These are phyloP conservation scores for Trichoderma asperelloides DNA, from an alignment of 495 filamentous ascomycete genomes.

Conservation along the genomic window DNA sequence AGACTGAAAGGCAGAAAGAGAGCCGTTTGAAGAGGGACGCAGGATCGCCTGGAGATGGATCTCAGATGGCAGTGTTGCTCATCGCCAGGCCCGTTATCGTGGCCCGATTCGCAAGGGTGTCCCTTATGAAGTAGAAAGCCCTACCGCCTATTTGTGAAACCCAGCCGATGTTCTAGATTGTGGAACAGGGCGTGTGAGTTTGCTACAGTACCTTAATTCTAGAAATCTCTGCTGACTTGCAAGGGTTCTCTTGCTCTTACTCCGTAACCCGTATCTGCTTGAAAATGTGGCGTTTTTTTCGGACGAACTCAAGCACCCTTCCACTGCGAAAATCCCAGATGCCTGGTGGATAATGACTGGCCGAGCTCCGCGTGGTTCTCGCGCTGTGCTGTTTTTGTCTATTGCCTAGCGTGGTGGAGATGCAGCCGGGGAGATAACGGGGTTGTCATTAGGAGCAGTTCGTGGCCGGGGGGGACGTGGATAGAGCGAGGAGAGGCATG, in stretches of 20 bases:
- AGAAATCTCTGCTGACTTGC: too few species aligned
- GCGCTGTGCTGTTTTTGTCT: not conserved
- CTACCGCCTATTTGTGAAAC: too few species aligned
- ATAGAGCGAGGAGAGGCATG: not conserved
- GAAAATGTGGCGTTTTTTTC: not conserved
- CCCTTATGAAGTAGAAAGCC: too few species aligned
- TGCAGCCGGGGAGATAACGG: not conserved
- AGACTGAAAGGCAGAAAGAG: not conserved
- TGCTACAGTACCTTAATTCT: too few species aligned
- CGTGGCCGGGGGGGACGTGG: not conserved
- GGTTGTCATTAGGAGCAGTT: not conserved
- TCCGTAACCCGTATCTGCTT: too few species aligned
- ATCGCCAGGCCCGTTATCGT: constrained; percentile 3
- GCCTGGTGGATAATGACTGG: not conserved
- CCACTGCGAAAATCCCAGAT: not conserved
- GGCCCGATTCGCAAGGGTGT: not conserved
- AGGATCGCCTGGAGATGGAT: not conserved
- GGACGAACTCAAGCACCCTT: not conserved
- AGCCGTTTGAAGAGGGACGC: not conserved
- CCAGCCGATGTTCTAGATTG: too few species aligned
- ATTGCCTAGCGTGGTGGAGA: constrained; percentile 1
- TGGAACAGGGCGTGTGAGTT: too few species aligned
- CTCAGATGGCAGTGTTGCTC: constrained; percentile 4
- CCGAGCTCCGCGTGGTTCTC: not conserved
- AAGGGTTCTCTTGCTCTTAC: too few species aligned